A percentile compares a stretch with the other conserved stretches of the same genome.
Conservation (phyloP, 2,329 filamentous ascomycete species). For the Tolypocladium tropicale region DNA sequence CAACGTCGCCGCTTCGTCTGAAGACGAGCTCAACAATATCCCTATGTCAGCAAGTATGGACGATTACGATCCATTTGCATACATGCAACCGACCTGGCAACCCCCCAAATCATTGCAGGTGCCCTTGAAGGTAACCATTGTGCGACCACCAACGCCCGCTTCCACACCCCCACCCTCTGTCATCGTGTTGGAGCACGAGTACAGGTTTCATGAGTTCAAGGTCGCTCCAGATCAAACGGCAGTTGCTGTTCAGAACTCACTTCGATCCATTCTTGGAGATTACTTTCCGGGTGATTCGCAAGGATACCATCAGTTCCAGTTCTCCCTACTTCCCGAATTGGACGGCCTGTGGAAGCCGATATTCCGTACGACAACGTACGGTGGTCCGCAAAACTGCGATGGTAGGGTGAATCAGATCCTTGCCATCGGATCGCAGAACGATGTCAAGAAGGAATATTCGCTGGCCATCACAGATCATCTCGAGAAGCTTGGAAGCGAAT, state of each 20-base stretch:
- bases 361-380: conserved; percentile 27
- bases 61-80: conserved; percentile 39
- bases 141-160: conserved; percentile 30
- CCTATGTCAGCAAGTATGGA: conserved; percentile 8
- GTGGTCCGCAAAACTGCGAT: conserved; percentile 16
- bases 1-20: conserved; percentile 1
- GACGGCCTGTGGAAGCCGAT: conserved; percentile 43
- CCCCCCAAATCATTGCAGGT: conserved; percentile 10
- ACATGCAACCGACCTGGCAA: conserved; percentile 16
- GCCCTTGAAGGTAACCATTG: conserved; percentile 13
- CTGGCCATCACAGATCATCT: conserved; percentile 38
- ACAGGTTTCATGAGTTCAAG: conserved; percentile 35
- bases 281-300: conserved; percentile 38
- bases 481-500: conserved; percentile 43
- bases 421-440: conserved; percentile 46
- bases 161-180: conserved; percentile 29
- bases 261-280: conserved; percentile 40
- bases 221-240: conserved; percentile 32
- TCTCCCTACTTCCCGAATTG: conserved; percentile 36
- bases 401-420: conserved; percentile 45
- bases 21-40: background rate
- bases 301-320: conserved; percentile 37
- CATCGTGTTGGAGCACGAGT: conserved; percentile 13
- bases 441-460: conserved; percentile 40
- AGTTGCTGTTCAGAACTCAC: conserved; percentile 44